Evolutionary conservation across 345 rosid genomes (phyloP), one percentile per base, ranked within the genome.

Genomic region (Erucastrum elatum): DNA sequence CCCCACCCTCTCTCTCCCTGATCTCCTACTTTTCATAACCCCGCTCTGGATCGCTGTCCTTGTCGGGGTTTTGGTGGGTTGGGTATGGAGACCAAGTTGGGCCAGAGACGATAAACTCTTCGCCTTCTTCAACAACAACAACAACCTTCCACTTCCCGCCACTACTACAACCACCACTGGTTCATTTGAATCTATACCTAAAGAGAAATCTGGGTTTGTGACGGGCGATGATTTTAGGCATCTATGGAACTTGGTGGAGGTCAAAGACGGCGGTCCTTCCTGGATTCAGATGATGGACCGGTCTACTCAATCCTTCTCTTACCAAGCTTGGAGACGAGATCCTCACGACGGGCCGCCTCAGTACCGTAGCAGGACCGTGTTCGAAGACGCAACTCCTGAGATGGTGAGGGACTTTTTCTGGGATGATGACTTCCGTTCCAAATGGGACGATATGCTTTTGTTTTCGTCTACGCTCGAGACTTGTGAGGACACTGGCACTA

Each of bases 271-370:
- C 16, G 99, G 98, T 11, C 99, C 98, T 77, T 78, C 86, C 75
- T 95, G 99, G 99, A 90, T 93, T 88, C 90, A 86, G 13, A 91
- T 95, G 97, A 95, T 95, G 99, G 89, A 95, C 76, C 89, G 96
- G 3, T 89, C 96, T 26, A 85, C 89, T 0, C 82, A 87, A 0
- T 87, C 87, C 17, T 88, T 95, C 91, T 37, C 81, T 46, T 95
- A 90, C 75, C 90, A 87, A 81, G 99, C 99, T 63, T 93, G 99
- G 98, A 90, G 90, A 49, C 83, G 99, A 80, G 99, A 95, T 80
- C 93, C 84, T 30, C 83, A 84, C 96, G 86, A 37, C 56, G 98
- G 98, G 17, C 98, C 97, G 76, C 91, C 98, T 0, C 96, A 92
- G 77, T 95, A 91, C 81, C 92, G 98, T 13, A 89, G 92, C 82